phyloP scores from a whole-genome alignment of 192 early-diverging fungal genomes.

The Haplosporangium gracile region DNA sequence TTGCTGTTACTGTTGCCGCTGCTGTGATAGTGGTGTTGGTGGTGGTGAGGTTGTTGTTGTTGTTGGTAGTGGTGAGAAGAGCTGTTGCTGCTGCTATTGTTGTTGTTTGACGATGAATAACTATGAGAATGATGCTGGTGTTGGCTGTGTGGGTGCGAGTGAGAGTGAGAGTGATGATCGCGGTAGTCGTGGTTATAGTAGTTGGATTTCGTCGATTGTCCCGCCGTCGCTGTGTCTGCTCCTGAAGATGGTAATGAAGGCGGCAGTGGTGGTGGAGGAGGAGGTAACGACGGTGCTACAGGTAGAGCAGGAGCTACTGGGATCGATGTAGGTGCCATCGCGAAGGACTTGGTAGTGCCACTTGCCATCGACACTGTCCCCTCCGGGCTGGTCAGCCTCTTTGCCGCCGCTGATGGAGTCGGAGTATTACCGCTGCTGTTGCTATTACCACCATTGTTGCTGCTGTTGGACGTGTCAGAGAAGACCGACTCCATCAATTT shows the following conservation, averaged over 20 bases:
- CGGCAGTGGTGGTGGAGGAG: background rate
- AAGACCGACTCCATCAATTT: background rate
- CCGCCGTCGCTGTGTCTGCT: background rate
- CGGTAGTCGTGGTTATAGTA: background rate
- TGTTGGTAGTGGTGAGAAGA: background rate
- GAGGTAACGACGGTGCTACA: background rate
- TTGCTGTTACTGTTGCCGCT: background rate
- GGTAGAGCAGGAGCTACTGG: background rate
- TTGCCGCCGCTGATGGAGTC: background rate
- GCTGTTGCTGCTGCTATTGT: background rate
- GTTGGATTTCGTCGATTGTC: background rate
- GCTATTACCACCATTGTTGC: background rate
- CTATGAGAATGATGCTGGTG: conserved; percentile 13
- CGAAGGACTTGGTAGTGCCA: background rate
- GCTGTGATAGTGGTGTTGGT: background rate
- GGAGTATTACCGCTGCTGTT: background rate
- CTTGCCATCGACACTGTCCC: conserved; percentile 28
- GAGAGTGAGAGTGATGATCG: background rate
- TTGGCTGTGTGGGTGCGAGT: background rate
- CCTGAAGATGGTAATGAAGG: conserved; percentile 1
- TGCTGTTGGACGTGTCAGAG: background rate
- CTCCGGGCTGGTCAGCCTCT: conserved; percentile 37
- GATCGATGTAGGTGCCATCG: background rate
- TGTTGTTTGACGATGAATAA: background rate
- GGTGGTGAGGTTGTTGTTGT: background rate